Conservation (phyloP, 352 stramenopile genomes). For the Globisporangium carolinianum region DNA sequence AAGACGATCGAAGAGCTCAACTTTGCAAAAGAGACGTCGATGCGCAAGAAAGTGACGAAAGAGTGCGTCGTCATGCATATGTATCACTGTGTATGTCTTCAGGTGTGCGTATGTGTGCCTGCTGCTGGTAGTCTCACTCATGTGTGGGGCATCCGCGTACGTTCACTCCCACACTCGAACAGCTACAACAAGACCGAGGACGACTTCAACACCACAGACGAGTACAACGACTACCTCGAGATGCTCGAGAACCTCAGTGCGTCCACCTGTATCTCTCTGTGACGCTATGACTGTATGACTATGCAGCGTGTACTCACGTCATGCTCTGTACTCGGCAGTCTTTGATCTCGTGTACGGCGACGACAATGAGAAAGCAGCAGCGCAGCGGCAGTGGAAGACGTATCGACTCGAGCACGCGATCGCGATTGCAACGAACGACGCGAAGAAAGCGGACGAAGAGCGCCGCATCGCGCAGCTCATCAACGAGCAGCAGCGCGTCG, state of each 20-base stretch:
- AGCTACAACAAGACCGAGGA: conserved; percentile 88
- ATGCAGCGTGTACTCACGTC: too few relatives aligned
- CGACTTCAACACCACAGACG: conserved; percentile 80
- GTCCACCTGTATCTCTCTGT: conserved; percentile 4
- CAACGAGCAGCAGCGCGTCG: conserved; percentile 70
- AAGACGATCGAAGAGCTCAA: conserved; percentile 88
- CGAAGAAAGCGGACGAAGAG: conserved; percentile 83
- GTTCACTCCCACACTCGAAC: not conserved
- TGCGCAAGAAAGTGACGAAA: conserved; percentile 85
- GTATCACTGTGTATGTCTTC: too few relatives aligned
- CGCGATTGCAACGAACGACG: conserved; percentile 79
- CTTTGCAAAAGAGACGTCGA: conserved; percentile 78
- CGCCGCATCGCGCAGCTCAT: conserved; percentile 80
- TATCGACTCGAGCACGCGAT: conserved; percentile 80
- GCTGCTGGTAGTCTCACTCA: too few relatives aligned
- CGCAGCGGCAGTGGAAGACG: conserved; percentile 83
- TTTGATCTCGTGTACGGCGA: conserved; percentile 82
- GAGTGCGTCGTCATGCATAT: conserved; percentile 29
- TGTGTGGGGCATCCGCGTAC: not conserved
- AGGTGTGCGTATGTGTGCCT: too few relatives aligned
- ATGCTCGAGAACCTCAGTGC: conserved; percentile 80
- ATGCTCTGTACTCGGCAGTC: conserved; percentile 25
- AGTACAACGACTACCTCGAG: conserved; percentile 86
- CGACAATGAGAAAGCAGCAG: conserved; percentile 55
- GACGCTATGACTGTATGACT: too few relatives aligned